Conservation (phyloP, 1,284 basidiomycete genomes). For the Salmacisia buchloeana region DNA sequence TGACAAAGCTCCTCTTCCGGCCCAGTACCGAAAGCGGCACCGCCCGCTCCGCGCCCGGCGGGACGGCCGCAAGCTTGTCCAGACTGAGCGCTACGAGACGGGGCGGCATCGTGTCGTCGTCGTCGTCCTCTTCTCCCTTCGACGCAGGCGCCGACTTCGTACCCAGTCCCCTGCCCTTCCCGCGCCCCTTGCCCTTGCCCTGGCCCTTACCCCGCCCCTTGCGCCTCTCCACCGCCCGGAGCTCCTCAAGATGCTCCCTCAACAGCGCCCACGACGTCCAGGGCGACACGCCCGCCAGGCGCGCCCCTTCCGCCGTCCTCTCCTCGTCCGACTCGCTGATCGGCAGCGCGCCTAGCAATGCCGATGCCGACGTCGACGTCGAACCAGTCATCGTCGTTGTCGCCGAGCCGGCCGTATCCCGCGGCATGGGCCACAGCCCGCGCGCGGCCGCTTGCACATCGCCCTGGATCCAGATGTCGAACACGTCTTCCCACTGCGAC, state of each 20-base stretch:
- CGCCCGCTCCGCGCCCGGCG: not conserved
- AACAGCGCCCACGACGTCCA: not conserved
- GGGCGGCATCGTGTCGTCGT: not conserved
- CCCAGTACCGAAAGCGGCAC: not conserved
- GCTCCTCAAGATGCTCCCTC: slow-evolving; percentile 2
- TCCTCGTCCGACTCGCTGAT: not conserved
- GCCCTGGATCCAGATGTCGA: slow-evolving; percentile 84
- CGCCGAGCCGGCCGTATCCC: no score
- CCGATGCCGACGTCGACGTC: no score
- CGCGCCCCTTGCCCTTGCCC: not conserved
- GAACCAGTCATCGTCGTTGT: no score
- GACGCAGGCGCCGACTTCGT: not conserved
- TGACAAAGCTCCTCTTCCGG: slow-evolving; percentile 7
- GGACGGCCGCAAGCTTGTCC: not conserved
- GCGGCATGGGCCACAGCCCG: slow-evolving; percentile 21
- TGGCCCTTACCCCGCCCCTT: not conserved
- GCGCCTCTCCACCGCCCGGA: no score
- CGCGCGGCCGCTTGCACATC: slow-evolving; percentile 64
- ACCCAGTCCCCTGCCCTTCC: not conserved
- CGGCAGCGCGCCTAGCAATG: not conserved
- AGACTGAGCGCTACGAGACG: not conserved
- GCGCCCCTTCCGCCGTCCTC: not conserved
- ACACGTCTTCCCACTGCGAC: slow-evolving; percentile 81
- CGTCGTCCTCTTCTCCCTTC: not conserved
- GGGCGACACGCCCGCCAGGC: not conserved